Conservation (phyloP, 306 rosid species). For the Fragaria ananassa region DNA sequence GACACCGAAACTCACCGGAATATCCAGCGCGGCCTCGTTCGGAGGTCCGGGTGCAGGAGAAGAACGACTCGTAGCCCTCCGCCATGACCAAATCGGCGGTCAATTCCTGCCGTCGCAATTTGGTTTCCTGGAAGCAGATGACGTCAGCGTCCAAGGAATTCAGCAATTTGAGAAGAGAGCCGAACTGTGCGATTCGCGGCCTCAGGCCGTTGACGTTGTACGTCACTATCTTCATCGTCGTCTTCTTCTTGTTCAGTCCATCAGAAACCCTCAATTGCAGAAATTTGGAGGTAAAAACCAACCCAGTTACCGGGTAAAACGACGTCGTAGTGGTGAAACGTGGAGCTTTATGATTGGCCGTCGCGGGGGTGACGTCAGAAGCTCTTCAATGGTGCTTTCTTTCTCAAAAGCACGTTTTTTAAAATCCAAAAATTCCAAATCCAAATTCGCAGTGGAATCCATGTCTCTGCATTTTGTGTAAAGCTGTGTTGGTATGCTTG, state of each 20-base stretch:
- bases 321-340: background rate
- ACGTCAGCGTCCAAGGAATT: constrained; percentile 82
- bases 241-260: too few species aligned
- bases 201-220: constrained; percentile 90
- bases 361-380: background rate
- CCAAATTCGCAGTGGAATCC: background rate
- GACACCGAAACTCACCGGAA: constrained; percentile 52
- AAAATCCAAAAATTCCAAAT: background rate
- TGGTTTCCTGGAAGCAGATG: constrained; percentile 88
- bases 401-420: background rate
- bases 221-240: constrained; percentile 71
- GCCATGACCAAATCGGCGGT: constrained; percentile 75
- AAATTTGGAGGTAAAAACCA: background rate
- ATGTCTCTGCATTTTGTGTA: background rate
- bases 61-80: constrained; percentile 80
- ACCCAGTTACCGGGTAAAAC: background rate
- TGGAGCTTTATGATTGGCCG: background rate
- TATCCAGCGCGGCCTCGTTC: constrained; percentile 74
- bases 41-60: constrained; percentile 74
- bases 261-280: background rate
- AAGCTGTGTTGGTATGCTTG: constrained; percentile 1
- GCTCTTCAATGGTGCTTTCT: background rate
- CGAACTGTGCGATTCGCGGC: constrained; percentile 80
- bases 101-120: constrained; percentile 66
- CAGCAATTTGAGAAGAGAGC: constrained; percentile 77